Evolutionary conservation across 2,329 filamentous ascomycete species (phyloP).

Genomic region (Nemania sp.): DNA sequence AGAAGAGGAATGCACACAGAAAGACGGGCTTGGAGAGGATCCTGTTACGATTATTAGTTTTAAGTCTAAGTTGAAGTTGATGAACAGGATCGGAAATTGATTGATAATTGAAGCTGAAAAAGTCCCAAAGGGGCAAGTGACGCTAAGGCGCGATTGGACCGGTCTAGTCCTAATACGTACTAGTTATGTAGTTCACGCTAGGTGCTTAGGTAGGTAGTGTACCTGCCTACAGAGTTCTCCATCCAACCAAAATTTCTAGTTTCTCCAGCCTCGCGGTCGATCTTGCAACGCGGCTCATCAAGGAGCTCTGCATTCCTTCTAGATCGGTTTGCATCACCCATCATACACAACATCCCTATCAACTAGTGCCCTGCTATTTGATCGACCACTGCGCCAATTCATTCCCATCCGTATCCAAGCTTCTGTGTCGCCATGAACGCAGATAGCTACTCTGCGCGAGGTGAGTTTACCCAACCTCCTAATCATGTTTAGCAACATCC

Average conservation of each 20-base stretch:
- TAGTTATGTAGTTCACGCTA: not conserved
- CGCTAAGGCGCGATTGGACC: constrained; percentile 26
- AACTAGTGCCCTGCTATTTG: constrained; percentile 2
- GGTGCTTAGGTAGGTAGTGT: constrained; percentile 1
- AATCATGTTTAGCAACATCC: constrained; percentile 28
- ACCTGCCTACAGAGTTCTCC: constrained; percentile 17
- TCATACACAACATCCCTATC: constrained; percentile 23
- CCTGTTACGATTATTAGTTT: not conserved
- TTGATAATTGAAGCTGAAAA: constrained; percentile 13
- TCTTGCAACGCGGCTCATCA: constrained; percentile 48
- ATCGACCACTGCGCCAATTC: constrained; percentile 20
- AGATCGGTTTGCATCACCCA: constrained; percentile 6
- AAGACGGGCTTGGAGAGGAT: not conserved
- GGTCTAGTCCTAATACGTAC: not conserved
- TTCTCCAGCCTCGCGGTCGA: constrained; percentile 51
- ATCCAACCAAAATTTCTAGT: constrained; percentile 51
- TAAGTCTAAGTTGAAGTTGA: not conserved
- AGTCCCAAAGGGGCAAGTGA: constrained; percentile 42
- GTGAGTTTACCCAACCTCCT: constrained; percentile 59
- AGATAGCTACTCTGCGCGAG: constrained; percentile 83
- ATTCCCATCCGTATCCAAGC: not conserved
- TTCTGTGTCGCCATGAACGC: constrained; percentile 76
- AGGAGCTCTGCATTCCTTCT: constrained; percentile 40
- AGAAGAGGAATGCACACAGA: not conserved
- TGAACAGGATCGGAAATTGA: not conserved